Percentiles rank a stretch among this genome's conserved stretches.
phyloP scores from a whole-genome alignment of 768 basidiomycete genomes.

The Termitomyces sp. region DNA sequence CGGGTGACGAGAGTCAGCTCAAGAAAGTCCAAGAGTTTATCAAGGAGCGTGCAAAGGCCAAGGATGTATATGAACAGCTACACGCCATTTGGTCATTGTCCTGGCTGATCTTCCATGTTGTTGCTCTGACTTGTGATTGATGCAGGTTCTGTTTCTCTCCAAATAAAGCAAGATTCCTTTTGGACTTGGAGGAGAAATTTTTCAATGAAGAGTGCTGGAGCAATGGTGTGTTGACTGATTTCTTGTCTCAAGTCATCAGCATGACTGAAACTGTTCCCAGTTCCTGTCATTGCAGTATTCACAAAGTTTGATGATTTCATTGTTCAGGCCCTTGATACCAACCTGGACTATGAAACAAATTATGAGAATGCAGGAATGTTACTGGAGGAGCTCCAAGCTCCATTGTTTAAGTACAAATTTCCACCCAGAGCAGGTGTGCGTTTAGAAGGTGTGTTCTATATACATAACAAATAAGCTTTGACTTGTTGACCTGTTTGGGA shows the following conservation, averaged over 20 bases:
- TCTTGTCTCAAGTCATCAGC: background rate
- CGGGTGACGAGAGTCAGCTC: slow-evolving; percentile 1
- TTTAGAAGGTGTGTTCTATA: background rate
- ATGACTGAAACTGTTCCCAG: background rate
- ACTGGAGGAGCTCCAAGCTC: background rate
- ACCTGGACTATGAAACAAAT: background rate
- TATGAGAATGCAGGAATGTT: background rate
- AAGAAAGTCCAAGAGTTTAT: slow-evolving; percentile 7
- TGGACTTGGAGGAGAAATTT: background rate
- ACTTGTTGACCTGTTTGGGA: too few relatives aligned
- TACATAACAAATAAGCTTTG: too few relatives aligned
- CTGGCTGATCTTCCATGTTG: background rate
- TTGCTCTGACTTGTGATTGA: background rate
- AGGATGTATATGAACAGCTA: background rate
- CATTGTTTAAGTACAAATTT: background rate
- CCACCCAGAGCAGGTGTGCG: background rate
- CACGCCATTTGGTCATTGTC: background rate
- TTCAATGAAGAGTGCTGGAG: background rate
- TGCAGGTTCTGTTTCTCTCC: slow-evolving; percentile 1
- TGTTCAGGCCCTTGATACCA: background rate
- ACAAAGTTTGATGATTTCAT: slow-evolving; percentile 1
- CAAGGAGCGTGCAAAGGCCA: background rate
- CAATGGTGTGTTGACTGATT: background rate
- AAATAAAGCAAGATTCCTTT: background rate
- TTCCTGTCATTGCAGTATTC: slow-evolving; percentile 4